These are phyloP conservation scores for Rhododendron williamsianum DNA, from an alignment of 148 eudicot species.

Conservation along the genomic window DNA sequence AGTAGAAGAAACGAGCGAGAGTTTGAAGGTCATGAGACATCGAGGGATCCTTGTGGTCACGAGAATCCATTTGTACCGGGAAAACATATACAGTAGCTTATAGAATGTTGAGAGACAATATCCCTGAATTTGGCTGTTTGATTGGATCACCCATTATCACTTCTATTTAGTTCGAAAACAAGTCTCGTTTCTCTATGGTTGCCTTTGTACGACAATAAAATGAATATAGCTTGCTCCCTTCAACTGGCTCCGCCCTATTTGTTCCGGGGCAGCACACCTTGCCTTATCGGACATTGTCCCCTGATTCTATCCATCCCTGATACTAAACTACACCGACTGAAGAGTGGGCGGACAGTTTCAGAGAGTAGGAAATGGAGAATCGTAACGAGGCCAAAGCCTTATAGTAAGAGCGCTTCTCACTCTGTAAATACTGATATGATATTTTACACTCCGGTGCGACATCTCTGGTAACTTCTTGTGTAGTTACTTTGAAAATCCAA, in stretches of 20 bases:
- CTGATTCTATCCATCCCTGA: not conserved
- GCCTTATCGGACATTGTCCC: not conserved
- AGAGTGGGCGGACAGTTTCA: not conserved
- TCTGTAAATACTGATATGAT: not conserved
- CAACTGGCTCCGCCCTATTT: not conserved
- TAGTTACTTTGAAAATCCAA: not conserved
- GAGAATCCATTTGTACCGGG: too few species aligned
- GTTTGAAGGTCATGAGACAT: not conserved
- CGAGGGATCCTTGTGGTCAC: not conserved
- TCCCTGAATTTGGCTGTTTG: not conserved
- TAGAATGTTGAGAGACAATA: not conserved
- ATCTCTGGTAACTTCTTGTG: not conserved
- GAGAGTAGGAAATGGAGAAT: not conserved
- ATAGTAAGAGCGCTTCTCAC: not conserved
- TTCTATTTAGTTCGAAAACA: not conserved
- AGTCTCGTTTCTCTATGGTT: too few species aligned
- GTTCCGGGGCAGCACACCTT: not conserved
- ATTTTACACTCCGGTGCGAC: not conserved
- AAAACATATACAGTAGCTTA: too few species aligned
- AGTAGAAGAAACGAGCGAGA: not conserved
- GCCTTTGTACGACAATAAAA: too few species aligned
- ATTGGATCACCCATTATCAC: not conserved
- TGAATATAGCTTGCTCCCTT: too few species aligned
- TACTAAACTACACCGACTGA: not conserved
- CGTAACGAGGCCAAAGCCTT: not conserved